Percentiles rank a stretch among this genome's conserved stretches.
Conservation (phyloP, 1,139 yeast species). For the Magnusiomyces tetraspermus region DNA sequence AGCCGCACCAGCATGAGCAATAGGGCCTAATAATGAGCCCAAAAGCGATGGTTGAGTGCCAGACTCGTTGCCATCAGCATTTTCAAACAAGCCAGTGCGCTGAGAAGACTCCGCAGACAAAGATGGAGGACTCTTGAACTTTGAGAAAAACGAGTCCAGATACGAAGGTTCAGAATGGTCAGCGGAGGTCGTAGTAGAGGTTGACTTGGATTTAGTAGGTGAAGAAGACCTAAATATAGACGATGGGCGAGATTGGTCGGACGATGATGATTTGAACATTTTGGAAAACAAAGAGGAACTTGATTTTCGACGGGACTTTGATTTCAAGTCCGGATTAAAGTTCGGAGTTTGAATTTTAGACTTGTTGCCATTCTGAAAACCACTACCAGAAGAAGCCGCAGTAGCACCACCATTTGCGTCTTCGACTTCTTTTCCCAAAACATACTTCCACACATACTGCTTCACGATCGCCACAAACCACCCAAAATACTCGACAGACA, state of each 20-base stretch:
- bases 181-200: neutral
- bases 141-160: slow-evolving; percentile 12
- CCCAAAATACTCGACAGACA: slow-evolving; percentile 22
- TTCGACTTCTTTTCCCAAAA: neutral
- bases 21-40: neutral
- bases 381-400: neutral
- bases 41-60: neutral
- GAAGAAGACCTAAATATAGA: neutral
- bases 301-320: neutral
- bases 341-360: too few species aligned
- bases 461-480: neutral
- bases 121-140: slow-evolving; percentile 14
- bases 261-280: neutral
- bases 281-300: neutral
- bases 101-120: slow-evolving; percentile 3
- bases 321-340: neutral
- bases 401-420: neutral
- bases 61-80: neutral
- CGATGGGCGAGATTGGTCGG: neutral
- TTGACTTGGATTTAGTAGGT: neutral
- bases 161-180: slow-evolving; percentile 1
- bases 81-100: neutral
- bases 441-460: slow-evolving; percentile 9
- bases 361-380: neutral
- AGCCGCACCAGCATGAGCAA: slow-evolving; percentile 5